Base-by-base conservation (phyloP, 305 asterid species). In the Coffea humblotiana region DNA sequence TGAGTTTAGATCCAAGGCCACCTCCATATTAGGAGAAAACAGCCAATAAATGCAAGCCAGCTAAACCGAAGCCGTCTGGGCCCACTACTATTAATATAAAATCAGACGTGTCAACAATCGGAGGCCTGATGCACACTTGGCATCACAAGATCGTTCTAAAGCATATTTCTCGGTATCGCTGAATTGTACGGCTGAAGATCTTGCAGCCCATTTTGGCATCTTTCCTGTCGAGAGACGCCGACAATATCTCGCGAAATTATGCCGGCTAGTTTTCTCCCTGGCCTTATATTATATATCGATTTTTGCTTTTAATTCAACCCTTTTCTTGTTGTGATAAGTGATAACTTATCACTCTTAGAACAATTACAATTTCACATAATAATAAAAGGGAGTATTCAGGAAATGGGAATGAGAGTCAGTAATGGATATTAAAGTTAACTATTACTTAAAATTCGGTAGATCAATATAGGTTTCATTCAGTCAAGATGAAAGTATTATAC, bases 231-330 rank as follows among this genome's bases (percentile, higher is more conserved):
- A 35, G 7, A 25, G 15, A 10, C 85, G 56, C 83, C 85, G 80
- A 82, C 85, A 72, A 78, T 74, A 47, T 73, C 52, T 65, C 77
- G 66, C 77, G 77, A 79, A 18, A 71, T 43, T 71, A 71, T 79
- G 72, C 72, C 77, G 72, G 15, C 71, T 1, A 21, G 60, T 47
- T 29, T 32, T 29, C 32, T 29, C 32, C 32, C 32, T 29, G 32
- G 1, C 48, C 32, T 2, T 29, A 29, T 23, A 1, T 4, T 25
- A 1, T 54, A 32, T 32, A 32, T 32, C 32, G 32, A 32, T 15
- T 56, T 35, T 58, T 3, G 16, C 11, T 21, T 6, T 21, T 2
- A 3, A 40, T 40, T 37, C 3, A 37, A 37, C 40, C 40, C 3
- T 37, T 37, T 37, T 40, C 43, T 40, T 40, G 43, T 40, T 40